Conservation (phyloP, 108 stramenopile species). For the Nitzschia sp. region DNA sequence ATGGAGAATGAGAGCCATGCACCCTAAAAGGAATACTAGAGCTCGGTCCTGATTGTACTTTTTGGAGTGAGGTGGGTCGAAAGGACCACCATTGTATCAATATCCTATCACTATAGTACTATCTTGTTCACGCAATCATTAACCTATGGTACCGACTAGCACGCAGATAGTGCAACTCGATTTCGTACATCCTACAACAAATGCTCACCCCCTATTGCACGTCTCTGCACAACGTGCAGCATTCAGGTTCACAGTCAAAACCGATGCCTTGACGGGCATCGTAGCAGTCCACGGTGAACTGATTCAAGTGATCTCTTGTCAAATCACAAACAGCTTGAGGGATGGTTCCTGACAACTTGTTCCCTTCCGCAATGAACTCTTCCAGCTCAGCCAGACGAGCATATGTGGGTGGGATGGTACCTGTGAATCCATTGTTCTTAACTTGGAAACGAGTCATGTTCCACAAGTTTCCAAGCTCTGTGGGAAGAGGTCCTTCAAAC, state of each 20-base stretch:
- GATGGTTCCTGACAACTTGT: constrained; percentile 51
- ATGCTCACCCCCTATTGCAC: constrained; percentile 7
- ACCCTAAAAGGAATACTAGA: too few relatives aligned
- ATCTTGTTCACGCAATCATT: constrained; percentile 1
- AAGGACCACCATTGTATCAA: too few relatives aligned
- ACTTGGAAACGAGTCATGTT: constrained; percentile 46
- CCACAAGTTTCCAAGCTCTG: constrained; percentile 35
- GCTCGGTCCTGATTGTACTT: too few relatives aligned
- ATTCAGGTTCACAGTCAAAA: constrained; percentile 37
- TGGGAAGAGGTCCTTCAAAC: constrained; percentile 29
- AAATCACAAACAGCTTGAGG: constrained; percentile 38
- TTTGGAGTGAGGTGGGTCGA: too few relatives aligned
- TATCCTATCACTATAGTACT: too few relatives aligned
- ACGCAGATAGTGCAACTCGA: too few relatives aligned
- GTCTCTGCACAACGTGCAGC: constrained; percentile 48
- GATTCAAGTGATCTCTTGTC: constrained; percentile 24
- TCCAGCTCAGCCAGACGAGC: constrained; percentile 44
- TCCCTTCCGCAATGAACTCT: constrained; percentile 46
- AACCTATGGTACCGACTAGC: neutral
- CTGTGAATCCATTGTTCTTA: constrained; percentile 25
- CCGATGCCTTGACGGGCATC: constrained; percentile 16
- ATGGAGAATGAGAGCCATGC: too few relatives aligned
- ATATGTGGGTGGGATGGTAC: constrained; percentile 27
- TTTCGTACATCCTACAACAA: neutral
- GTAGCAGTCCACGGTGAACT: constrained; percentile 43